Evolutionary conservation across 805 yeast species (phyloP), one percentile per base, ranked within the genome.

Genomic region (Candida germanica): DNA sequence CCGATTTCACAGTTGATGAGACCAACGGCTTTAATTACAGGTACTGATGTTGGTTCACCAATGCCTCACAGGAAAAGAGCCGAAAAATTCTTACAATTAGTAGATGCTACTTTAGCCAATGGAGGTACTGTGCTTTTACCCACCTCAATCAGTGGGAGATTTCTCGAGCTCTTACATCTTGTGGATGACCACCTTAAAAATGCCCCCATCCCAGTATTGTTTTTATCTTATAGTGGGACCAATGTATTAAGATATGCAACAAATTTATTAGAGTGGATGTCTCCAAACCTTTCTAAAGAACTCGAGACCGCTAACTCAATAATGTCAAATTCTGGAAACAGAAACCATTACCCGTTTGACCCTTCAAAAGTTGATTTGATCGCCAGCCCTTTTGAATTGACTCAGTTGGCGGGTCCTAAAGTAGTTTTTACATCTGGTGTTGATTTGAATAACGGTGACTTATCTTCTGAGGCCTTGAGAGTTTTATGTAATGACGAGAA

Each of bases 241-340:
- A 79, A 91, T 50, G 72, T 83, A 3, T 58, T 93, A 38, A 74
- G 83, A 17, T 87, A 84, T 53, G 96, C 97, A 0, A 77, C 87
- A 10, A 83, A 88, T 38, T 84, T 93, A 82, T 62, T 91, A 19
- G 98, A 93, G 63, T 93, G 98, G 98, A 83, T 93, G 88, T 80
- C 95, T 0, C 76, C 91, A 0, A 73, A 81, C n/a, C 73, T 88
- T n/a, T 75, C 86, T 17, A 83, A 84, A 48, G 83, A 79, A 30
- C 88, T 96, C 91, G 95, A 87, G 51, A 61, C 55, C 24, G 60
- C 61, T 4, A 44, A 40, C 17, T 45, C 56, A 11, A 21, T 46
- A 5, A 34, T 40, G 12, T 40, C 44, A 5, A 48, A 42, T 8
- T 42, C 42, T 5, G 39, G 44, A 11, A 65, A 73, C 6, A 71